A percentile compares a stretch with the other conserved stretches of the same genome.
phyloP scores from a whole-genome alignment of 2,329 filamentous ascomycete genomes.

The Lachnellula hyalina region DNA sequence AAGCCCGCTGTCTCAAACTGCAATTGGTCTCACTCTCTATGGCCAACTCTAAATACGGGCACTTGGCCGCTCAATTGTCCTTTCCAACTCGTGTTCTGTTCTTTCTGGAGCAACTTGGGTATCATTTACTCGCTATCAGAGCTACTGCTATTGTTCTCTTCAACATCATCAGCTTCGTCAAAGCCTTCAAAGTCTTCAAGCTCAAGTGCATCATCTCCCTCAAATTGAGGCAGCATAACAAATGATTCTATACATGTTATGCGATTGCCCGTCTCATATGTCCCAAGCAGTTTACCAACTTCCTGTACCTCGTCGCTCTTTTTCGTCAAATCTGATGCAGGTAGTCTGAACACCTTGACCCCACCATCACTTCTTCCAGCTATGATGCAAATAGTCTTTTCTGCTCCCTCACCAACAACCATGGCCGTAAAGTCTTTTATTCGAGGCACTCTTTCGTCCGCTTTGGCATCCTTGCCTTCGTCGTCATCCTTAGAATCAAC shows the following conservation, averaged over 20 bases:
- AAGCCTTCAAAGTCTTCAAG: constrained; percentile 24
- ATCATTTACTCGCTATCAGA: constrained; percentile 32
- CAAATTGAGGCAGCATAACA: constrained; percentile 68
- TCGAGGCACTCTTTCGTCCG: constrained; percentile 48
- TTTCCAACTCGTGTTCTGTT: no score
- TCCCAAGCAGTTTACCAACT: constrained; percentile 56
- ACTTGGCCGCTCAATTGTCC: no score
- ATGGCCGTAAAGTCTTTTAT: constrained; percentile 82
- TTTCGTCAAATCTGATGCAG: constrained; percentile 26
- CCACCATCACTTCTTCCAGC: constrained; percentile 81
- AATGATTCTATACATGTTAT: constrained; percentile 88
- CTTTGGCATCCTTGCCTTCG: constrained; percentile 63
- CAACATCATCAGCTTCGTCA: constrained; percentile 18
- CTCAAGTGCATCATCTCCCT: constrained; percentile 43
- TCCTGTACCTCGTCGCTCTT: constrained; percentile 30
- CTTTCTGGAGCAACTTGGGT: constrained; percentile 12
- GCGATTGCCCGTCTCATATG: constrained; percentile 78
- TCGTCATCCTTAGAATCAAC: constrained; percentile 69
- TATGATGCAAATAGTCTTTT: constrained; percentile 51
- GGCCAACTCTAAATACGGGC: no score
- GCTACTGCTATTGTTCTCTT: constrained; percentile 20
- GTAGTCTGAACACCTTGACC: constrained; percentile 70
- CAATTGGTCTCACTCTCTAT: no score
- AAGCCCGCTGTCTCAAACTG: no score
- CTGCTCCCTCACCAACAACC: constrained; percentile 33